Conservation (phyloP, 2,329 filamentous ascomycete species). For the Colletotrichum theobromicola region DNA sequence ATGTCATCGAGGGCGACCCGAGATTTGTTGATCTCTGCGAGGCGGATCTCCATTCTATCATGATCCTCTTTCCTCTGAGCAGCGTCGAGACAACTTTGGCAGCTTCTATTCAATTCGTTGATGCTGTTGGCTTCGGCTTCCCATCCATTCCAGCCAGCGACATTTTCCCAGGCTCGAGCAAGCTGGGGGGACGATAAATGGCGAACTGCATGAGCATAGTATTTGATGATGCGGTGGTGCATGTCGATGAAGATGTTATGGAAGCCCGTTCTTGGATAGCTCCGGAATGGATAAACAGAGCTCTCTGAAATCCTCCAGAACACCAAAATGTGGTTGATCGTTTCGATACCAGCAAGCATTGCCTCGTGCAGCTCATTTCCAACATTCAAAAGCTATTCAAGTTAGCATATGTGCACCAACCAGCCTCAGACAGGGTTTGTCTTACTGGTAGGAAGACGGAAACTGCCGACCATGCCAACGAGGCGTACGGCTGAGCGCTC, state of each 20-base stretch:
- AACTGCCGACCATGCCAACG: not conserved
- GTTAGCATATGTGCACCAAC: not conserved
- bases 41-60: accelerated
- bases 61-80: not conserved
- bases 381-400: not conserved
- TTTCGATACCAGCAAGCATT: not conserved
- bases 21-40: not conserved
- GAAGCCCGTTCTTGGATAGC: accelerated
- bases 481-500: not conserved
- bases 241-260: not conserved
- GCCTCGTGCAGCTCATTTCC: not conserved
- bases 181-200: not conserved
- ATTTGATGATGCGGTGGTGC: not conserved
- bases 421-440: accelerated
- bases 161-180: not conserved
- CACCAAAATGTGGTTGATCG: not conserved
- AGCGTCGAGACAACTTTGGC: not conserved
- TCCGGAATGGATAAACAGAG: not conserved
- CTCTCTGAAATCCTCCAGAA: not conserved
- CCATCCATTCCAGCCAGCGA: not conserved
- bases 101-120: not conserved
- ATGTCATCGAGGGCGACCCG: not conserved
- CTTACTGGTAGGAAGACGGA: not conserved
- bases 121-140: not conserved
- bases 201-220: not conserved